Base-by-base conservation (phyloP, 2,329 filamentous ascomycete genomes). In the Curvularia sp. region DNA sequence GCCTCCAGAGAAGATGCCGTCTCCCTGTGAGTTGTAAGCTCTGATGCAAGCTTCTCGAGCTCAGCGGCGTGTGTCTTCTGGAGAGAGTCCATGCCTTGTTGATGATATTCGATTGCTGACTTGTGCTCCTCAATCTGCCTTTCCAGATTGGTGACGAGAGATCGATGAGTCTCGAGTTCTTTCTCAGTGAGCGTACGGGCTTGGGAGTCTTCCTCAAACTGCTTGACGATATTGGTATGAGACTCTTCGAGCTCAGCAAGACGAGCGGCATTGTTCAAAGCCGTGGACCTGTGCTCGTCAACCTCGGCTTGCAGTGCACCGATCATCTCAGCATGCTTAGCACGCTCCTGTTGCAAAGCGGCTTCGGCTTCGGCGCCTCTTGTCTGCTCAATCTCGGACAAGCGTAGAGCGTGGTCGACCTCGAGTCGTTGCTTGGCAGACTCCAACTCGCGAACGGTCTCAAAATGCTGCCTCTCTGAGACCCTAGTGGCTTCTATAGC, bases 281-380 rank as follows among this genome's bases (percentile, higher is more conserved):
- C 89, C 36, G 90, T 86, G 3, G 84, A 80, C 78, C 91, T 93
- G 79, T 96, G 93, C 72, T 92, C 88, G 50, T 93, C 87, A 52
- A 97, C 89, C 73, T 96, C 89, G 58, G 79, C 83, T 61, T 90
- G 89, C 41, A 97, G 78, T 21, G 79, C 72, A 53, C 83, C 81
- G 10, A 87, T 77, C 21, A 83, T 82, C 36, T 84, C 81, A 58
- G 87, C 81, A 23, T 81, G 79, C 63, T 78, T 77, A 4, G 66
- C 38, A 15, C 75, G 74, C 70, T 81, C 79, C 53, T 78, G 69
- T 42, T 80, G 76, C 7, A 81, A 66, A 45, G 68, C 67, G 23
- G 69, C 66, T 5, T 70, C 70, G 30, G 70, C 67, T 48, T 72
- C 64, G 13, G 63, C 63, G 47, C 69, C 68, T 43, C 62, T 66